phyloP scores from a whole-genome alignment of 352 stramenopile species.

The Blastocystis hominis region DNA sequence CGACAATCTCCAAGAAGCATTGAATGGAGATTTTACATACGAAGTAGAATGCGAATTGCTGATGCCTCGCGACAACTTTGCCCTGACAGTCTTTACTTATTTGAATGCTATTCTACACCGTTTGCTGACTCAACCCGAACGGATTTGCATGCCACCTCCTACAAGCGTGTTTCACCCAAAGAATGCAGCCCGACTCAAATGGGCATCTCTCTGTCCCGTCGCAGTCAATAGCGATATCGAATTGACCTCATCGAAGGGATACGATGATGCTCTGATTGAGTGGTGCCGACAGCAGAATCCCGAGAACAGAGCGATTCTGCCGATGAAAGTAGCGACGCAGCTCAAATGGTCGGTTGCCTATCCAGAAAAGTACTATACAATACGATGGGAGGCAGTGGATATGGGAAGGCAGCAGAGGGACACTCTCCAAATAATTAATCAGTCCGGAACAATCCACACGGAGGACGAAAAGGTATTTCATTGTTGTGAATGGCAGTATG shows the following conservation, averaged over 20 bases:
- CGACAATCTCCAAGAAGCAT: not conserved
- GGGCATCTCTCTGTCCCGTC: not conserved
- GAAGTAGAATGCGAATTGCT: constrained; percentile 10
- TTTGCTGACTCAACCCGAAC: not conserved
- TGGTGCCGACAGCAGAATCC: not conserved
- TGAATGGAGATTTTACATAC: not conserved
- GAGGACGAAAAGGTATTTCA: not conserved
- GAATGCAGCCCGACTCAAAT: not conserved
- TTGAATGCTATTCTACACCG: constrained; percentile 12
- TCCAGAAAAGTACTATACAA: not conserved
- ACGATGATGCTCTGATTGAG: not conserved
- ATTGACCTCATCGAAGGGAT: not conserved
- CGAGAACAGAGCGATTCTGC: not conserved
- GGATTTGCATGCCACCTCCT: not conserved
- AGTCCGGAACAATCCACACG: not conserved
- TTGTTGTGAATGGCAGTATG: constrained; percentile 18
- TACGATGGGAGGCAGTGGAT: not conserved
- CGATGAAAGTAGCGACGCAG: not conserved
- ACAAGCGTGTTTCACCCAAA: constrained; percentile 3
- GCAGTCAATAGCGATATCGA: not conserved
- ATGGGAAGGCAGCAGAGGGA: not conserved
- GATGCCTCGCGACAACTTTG: not conserved
- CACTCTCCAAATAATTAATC: not conserved
- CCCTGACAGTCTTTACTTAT: not conserved
- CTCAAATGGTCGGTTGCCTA: not conserved